A percentile compares a stretch with the other conserved stretches of the same genome.
phyloP scores from a whole-genome alignment of 2,329 filamentous ascomycete species.

The Pezicula radicicola region DNA sequence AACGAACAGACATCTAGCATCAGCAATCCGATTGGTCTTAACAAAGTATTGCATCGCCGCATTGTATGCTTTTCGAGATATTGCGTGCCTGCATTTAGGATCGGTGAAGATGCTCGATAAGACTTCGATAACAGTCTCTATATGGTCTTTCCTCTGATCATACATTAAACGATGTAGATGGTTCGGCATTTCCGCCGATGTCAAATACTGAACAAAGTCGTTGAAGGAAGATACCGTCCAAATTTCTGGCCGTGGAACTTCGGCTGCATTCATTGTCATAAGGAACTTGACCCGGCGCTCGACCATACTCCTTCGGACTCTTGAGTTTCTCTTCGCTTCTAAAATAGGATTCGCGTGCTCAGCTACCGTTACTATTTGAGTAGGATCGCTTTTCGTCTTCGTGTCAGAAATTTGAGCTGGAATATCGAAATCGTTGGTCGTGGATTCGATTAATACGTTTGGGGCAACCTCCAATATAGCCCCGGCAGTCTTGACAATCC shows the following conservation, averaged over 20 bases:
- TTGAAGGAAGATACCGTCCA: constrained; percentile 33
- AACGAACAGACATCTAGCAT: constrained; percentile 31
- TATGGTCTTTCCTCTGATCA: constrained; percentile 9
- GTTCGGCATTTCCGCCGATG: constrained; percentile 19
- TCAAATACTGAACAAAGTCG: constrained; percentile 35
- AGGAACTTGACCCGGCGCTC: constrained; percentile 1
- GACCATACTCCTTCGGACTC: constrained; percentile 21
- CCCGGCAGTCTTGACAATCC: constrained; percentile 14
- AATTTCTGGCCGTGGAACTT: constrained; percentile 8
- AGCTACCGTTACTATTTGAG: no score
- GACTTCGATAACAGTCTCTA: constrained; percentile 16
- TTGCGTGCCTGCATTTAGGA: constrained; percentile 23
- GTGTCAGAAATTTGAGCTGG: no score
- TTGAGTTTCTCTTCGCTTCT: constrained; percentile 8
- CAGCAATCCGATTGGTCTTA: constrained; percentile 26
- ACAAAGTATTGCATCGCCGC: constrained; percentile 34
- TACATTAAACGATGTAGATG: constrained; percentile 15
- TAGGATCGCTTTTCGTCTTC: no score
- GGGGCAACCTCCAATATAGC: constrained; percentile 16
- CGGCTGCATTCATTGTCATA: constrained; percentile 12
- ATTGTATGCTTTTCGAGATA: constrained; percentile 40
- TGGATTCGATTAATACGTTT: constrained; percentile 1
- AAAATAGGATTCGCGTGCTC: no score
- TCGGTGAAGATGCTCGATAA: constrained; percentile 31
- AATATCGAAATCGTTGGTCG: no score